Conservation (phyloP, 805 yeast genomes). For the Yarrowia phangngaensis region DNA sequence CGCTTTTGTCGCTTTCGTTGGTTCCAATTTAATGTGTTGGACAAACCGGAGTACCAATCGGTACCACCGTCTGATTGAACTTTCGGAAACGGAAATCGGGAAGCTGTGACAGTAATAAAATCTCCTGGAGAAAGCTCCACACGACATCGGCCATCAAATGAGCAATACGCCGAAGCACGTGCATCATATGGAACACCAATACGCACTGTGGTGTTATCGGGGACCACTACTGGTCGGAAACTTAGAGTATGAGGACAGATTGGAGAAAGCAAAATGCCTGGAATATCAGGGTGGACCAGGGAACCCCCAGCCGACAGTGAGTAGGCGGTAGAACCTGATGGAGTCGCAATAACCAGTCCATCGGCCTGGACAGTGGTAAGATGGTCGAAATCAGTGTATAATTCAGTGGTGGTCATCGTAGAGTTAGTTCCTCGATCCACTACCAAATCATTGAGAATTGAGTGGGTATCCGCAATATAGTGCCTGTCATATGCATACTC, state of each 20-base stretch:
- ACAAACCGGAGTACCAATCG: constrained; percentile 78
- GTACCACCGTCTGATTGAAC: constrained; percentile 53
- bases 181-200: constrained; percentile 78
- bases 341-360: constrained; percentile 61
- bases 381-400: constrained; percentile 48
- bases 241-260: constrained; percentile 92
- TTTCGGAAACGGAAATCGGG: constrained; percentile 92
- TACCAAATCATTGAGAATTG: constrained; percentile 52
- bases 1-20: constrained; percentile 84
- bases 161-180: constrained; percentile 92
- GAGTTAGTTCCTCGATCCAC: constrained; percentile 53
- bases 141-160: constrained; percentile 89
- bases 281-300: constrained; percentile 85
- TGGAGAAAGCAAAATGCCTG: constrained; percentile 86
- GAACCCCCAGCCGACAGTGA: constrained; percentile 93
- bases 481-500: constrained; percentile 34
- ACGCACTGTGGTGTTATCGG: constrained; percentile 78
- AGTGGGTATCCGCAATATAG: constrained; percentile 37
- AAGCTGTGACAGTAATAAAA: constrained; percentile 77
- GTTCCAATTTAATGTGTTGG: constrained; percentile 89
- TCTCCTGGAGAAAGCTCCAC: constrained; percentile 80
- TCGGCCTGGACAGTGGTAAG: constrained; percentile 65
- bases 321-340: constrained; percentile 80
- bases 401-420: constrained; percentile 49
- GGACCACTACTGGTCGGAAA: constrained; percentile 82